Base-by-base conservation (phyloP, 768 basidiomycete species). In the Leccinum obscurum region DNA sequence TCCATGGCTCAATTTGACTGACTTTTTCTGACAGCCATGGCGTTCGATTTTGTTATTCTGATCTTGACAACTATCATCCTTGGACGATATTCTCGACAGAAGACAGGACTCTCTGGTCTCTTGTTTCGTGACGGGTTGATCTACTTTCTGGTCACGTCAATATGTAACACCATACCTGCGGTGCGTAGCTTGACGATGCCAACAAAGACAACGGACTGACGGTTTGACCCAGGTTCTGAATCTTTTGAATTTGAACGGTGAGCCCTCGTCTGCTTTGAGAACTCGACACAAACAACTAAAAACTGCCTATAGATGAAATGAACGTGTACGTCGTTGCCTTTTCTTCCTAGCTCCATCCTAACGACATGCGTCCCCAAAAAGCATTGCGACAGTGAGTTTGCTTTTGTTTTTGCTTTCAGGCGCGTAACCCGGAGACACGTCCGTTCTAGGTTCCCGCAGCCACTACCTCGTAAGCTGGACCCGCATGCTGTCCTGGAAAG, bases 101-200 rank as follows among this genome's bases (percentile, higher is more conserved):
- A 83, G 4, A 83, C 80, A 60, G 68, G 68, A 32, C 77, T 90
- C n/a, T 88, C 87, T 81, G 79, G 81, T 64, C 72, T 91, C 52
- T 81, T 91, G 54, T 88, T 89, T 74, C 79, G 82, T n/a, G 88
- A 90, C 65, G 89, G 89, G 20, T 75, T 91, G 50, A 82, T 88
- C 6, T 89, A 85, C 68, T 89, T 89, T 66, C 59, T 88, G 28
- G 75, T 87, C 44, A 83, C 87, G 1, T 89, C 87, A 62, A 77
- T 82, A 15, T 85, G 81, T 55, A 90, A 89, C 63, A 81, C 82
- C 59, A 77, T 88, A 54, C 88, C 88, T 37, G 89, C 89, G 22
- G 86, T 87, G 69, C 64, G 84, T 58, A 35, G 24, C 41, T 49
- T 28, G 28, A 28, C 26, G 34, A 56, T 55, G 14, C 17, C 11